Percentiles rank a stretch among this genome's conserved stretches.
Conservation (phyloP, 75 land plant species). For the Pseudotsuga menziesii region DNA sequence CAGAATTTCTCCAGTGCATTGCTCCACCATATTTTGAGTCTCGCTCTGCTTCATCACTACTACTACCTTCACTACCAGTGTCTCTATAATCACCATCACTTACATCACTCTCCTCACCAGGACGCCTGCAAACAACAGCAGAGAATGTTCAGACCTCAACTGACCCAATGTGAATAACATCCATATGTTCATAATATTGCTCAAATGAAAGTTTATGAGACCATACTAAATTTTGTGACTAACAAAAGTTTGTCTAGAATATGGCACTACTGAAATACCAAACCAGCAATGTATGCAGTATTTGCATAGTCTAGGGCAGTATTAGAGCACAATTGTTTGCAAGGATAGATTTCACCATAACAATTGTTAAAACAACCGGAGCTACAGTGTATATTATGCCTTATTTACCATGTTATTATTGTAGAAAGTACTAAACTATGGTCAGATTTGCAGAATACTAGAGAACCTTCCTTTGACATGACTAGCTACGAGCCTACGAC, state of each 20-base stretch:
- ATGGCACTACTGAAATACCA: no score
- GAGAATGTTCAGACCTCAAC: background rate
- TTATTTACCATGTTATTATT: no score
- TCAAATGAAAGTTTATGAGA: background rate
- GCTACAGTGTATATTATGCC: no score
- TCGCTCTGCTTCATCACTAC: conserved; percentile 26
- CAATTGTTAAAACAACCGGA: no score
- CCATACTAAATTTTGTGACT: background rate
- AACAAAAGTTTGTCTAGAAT: background rate
- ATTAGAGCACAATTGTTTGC: no score
- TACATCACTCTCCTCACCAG: conserved; percentile 28
- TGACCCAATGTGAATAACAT: background rate
- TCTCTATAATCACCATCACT: conserved; percentile 23
- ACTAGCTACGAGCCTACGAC: background rate
- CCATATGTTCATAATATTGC: background rate
- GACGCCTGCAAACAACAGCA: conserved; percentile 19
- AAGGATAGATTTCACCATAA: no score
- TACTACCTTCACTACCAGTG: conserved; percentile 36
- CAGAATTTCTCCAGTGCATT: conserved; percentile 9
- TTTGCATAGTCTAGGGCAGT: no score
- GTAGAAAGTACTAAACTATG: no score
- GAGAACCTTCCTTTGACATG: no score
- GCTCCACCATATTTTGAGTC: background rate
- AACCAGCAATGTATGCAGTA: background rate
- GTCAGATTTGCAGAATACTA: no score